Percentiles rank a stretch among this genome's conserved stretches.
These are phyloP conservation scores for Funneliformis mosseae DNA, from an alignment of 192 early-diverging fungal genomes.

Conservation along the genomic window DNA sequence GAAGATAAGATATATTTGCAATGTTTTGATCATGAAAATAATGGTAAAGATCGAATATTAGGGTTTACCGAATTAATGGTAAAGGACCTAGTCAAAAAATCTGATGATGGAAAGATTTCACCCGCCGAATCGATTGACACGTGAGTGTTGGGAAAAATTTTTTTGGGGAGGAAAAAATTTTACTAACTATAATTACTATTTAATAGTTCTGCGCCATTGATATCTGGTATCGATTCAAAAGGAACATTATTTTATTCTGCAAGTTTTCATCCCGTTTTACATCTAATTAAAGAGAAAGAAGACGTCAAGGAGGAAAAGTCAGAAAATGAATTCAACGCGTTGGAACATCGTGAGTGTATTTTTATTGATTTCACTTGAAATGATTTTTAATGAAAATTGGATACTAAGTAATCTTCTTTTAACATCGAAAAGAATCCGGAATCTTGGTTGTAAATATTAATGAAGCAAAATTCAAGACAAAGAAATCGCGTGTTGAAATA, in stretches of 20 bases:
- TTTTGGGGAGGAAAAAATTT: no score
- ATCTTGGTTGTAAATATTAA: conserved; percentile 24
- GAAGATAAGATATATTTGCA: conserved; percentile 71
- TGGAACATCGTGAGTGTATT: background rate
- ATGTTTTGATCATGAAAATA: conserved; percentile 77
- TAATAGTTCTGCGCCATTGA: conserved; percentile 14
- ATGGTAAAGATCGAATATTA: conserved; percentile 70
- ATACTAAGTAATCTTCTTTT: background rate
- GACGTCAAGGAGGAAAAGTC: background rate
- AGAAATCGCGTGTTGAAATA: background rate
- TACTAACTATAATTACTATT: background rate
- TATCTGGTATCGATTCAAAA: background rate
- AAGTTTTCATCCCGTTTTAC: conserved; percentile 17
- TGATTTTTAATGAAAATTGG: background rate
- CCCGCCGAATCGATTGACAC: background rate
- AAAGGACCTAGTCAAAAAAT: background rate
- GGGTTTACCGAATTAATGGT: conserved; percentile 52
- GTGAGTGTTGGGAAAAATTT: background rate
- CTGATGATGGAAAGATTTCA: background rate
- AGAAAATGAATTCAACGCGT: background rate
- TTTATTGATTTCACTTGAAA: background rate
- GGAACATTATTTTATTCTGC: conserved; percentile 18
- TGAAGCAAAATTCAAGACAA: conserved; percentile 17
- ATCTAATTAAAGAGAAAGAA: background rate
- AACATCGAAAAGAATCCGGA: conserved; percentile 6